A percentile compares a stretch with the other conserved stretches of the same genome.
Evolutionary conservation across 2,329 filamentous ascomycete species (phyloP).

Genomic region (Thielaviopsis euricoi): DNA sequence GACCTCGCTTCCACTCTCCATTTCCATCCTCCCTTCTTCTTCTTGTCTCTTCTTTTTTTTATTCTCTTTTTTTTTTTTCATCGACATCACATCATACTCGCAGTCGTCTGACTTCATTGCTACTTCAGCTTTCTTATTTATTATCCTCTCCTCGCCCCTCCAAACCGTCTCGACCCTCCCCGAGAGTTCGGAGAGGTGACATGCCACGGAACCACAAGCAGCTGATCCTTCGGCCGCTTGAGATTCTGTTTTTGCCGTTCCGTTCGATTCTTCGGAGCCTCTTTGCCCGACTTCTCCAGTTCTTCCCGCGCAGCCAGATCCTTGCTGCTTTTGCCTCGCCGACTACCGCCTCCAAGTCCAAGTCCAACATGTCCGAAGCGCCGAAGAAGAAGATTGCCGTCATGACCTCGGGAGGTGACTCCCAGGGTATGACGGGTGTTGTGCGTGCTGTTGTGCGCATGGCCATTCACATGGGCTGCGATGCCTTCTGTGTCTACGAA

Average conservation of each 20-base stretch:
- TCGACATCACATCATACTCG: not conserved
- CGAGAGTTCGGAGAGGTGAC: constrained; percentile 6
- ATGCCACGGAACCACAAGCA: constrained; percentile 11
- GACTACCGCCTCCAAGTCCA: constrained; percentile 10
- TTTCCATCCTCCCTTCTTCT: not conserved
- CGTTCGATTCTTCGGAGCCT: constrained; percentile 15
- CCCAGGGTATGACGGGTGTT: constrained; percentile 85
- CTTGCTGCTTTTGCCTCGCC: constrained; percentile 7
- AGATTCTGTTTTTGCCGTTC: constrained; percentile 17
- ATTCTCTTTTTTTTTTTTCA: not conserved
- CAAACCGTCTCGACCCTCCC: not conserved
- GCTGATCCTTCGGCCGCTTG: constrained; percentile 18
- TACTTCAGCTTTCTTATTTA: not conserved
- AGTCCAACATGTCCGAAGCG: constrained; percentile 22
- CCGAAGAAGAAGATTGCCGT: constrained; percentile 60
- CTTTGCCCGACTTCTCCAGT: constrained; percentile 7
- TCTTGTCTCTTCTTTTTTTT: not conserved
- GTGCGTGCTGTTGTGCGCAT: constrained; percentile 84
- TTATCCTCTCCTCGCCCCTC: not conserved
- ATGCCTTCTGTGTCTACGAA: constrained; percentile 71
- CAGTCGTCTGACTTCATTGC: not conserved
- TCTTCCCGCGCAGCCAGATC: constrained; percentile 10
- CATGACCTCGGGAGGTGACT: constrained; percentile 90
- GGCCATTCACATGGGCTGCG: constrained; percentile 69
- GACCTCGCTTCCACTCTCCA: not conserved